phyloP scores from a whole-genome alignment of 2,329 filamentous ascomycete genomes.

The Clonostachys solani region DNA sequence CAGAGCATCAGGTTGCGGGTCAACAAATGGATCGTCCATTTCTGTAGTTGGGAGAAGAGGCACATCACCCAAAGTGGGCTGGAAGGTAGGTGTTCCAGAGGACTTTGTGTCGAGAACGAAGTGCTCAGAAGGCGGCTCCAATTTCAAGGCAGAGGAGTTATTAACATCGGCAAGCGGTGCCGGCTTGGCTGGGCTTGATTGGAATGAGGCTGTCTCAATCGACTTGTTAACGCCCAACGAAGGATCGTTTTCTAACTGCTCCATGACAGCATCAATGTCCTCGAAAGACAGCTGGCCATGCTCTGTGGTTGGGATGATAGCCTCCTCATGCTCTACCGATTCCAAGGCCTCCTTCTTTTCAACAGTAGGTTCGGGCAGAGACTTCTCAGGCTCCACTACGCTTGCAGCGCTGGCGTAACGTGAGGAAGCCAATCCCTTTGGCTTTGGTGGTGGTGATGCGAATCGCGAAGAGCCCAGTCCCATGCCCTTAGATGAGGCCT shows the following conservation, averaged over 20 bases:
- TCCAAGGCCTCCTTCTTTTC: constrained; percentile 14
- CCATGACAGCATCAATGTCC: constrained; percentile 92
- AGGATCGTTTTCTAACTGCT: constrained; percentile 70
- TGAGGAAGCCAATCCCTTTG: constrained; percentile 36
- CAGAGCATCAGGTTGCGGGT: constrained; percentile 49
- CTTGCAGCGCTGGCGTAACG: constrained; percentile 29
- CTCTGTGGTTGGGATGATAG: neutral
- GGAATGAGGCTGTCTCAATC: constrained; percentile 27
- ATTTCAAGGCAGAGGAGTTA: constrained; percentile 47
- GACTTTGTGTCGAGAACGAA: constrained; percentile 63
- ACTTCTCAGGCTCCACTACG: constrained; percentile 23
- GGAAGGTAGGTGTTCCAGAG: neutral
- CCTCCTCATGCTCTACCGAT: constrained; percentile 18
- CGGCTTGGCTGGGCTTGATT: constrained; percentile 28
- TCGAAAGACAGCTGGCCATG: constrained; percentile 55
- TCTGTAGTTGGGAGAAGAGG: constrained; percentile 32
- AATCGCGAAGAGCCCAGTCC: constrained; percentile 41
- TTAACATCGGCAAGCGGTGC: constrained; percentile 15
- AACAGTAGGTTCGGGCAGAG: constrained; percentile 16
- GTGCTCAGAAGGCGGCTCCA: constrained; percentile 40
- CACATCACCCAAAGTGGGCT: neutral
- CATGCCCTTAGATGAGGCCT: constrained; percentile 19
- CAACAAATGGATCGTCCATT: constrained; percentile 60
- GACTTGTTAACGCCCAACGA: constrained; percentile 69
- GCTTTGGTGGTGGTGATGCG: constrained; percentile 36